Evolutionary conservation across 352 stramenopile genomes (phyloP).

Genomic region (Phytophthora sp.): DNA sequence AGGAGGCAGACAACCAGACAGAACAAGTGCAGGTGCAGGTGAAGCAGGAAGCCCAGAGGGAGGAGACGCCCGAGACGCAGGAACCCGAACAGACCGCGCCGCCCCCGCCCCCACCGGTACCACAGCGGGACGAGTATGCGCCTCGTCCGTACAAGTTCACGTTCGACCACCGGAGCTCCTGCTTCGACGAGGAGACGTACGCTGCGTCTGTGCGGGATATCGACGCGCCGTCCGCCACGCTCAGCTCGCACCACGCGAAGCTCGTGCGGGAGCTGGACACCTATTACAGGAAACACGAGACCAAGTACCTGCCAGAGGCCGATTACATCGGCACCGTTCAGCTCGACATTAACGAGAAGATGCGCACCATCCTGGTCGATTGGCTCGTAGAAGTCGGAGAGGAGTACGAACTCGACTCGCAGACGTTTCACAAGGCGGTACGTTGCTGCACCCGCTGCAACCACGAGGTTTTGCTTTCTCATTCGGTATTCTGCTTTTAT

Average conservation of each 20-base stretch:
- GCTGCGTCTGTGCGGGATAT: constrained; percentile 58
- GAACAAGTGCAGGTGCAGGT: constrained; percentile 5
- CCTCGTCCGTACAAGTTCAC: constrained; percentile 62
- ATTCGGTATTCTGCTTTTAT: neutral
- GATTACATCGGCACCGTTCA: constrained; percentile 87
- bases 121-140: constrained; percentile 36
- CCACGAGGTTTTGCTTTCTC: neutral
- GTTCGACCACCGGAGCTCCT: constrained; percentile 67
- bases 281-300: constrained; percentile 75
- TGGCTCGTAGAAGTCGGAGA: constrained; percentile 96
- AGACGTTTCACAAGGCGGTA: constrained; percentile 87
- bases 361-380: constrained; percentile 99
- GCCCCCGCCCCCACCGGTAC: neutral
- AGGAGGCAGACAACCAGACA: constrained; percentile 6
- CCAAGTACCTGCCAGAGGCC: constrained; percentile 68
- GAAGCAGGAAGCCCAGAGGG: constrained; percentile 3
- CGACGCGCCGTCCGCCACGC: constrained; percentile 43
- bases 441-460: neutral
- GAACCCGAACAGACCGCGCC: neutral
- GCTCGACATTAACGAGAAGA: constrained; percentile 98
- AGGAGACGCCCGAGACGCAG: constrained; percentile 31
- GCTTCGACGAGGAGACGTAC: constrained; percentile 77
- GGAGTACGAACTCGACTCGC: constrained; percentile 84
- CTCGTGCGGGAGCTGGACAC: constrained; percentile 66
- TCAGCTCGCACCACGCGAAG: constrained; percentile 50